Conservation (phyloP, 352 stramenopile species). For the Globisporangium carolinianum region DNA sequence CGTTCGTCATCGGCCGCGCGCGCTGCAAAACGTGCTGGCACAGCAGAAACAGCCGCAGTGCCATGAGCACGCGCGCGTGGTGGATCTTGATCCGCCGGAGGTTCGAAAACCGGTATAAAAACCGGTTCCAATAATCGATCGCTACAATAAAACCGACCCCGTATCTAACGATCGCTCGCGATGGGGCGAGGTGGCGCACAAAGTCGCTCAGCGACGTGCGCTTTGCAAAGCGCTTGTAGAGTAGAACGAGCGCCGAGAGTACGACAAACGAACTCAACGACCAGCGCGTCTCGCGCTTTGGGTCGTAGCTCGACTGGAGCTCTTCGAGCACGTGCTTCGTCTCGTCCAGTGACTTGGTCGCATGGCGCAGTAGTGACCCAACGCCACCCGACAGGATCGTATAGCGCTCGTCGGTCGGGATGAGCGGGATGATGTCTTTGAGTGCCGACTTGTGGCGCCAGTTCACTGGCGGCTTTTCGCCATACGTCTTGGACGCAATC, state of each 20-base stretch:
- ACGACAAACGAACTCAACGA: slow-evolving; percentile 67
- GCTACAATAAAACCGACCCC: slow-evolving; percentile 38
- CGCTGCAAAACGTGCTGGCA: slow-evolving; percentile 81
- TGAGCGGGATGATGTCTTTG: slow-evolving; percentile 86
- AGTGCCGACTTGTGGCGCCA: slow-evolving; percentile 77
- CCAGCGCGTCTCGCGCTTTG: slow-evolving; percentile 79
- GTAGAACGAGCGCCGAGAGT: slow-evolving; percentile 38
- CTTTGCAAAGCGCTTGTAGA: slow-evolving; percentile 70
- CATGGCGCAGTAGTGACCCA: slow-evolving; percentile 70
- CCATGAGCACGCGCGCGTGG: slow-evolving; percentile 79
- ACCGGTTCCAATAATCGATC: slow-evolving; percentile 73
- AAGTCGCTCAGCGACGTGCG: slow-evolving; percentile 67
- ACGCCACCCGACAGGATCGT: slow-evolving; percentile 78
- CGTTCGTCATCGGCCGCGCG: slow-evolving; percentile 57
- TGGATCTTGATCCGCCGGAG: slow-evolving; percentile 81
- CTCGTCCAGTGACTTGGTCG: slow-evolving; percentile 78
- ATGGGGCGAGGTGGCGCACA: slow-evolving; percentile 56
- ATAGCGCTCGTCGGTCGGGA: slow-evolving; percentile 71
- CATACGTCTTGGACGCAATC: slow-evolving; percentile 63
- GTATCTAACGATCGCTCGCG: slow-evolving; percentile 55
- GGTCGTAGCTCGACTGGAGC: slow-evolving; percentile 79
- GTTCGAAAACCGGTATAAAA: slow-evolving; percentile 79
- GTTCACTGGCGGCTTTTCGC: slow-evolving; percentile 42
- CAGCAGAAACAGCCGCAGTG: slow-evolving; percentile 70
- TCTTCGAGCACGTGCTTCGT: slow-evolving; percentile 72